Evolutionary conservation across 2,329 filamentous ascomycete genomes (phyloP).

Genomic region (Neocucurbitaria cava): DNA sequence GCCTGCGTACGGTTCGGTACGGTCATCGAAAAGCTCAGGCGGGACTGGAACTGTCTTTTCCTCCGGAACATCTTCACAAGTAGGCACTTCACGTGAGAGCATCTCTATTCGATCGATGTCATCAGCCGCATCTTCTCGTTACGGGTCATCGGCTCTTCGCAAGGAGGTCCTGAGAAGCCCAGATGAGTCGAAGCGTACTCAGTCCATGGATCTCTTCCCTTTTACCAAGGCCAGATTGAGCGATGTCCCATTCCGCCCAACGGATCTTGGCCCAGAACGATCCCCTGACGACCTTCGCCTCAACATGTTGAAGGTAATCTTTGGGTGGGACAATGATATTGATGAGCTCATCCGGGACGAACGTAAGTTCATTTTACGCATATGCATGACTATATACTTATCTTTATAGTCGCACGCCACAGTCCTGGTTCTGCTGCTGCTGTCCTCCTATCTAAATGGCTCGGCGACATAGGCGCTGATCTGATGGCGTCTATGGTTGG

Average conservation of each 20-base stretch:
- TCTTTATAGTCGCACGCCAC: constrained; percentile 68
- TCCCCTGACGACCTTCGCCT: constrained; percentile 76
- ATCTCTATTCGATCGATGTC: constrained; percentile 62
- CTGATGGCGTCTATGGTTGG: constrained; percentile 77
- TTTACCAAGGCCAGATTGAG: constrained; percentile 80
- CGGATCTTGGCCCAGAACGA: constrained; percentile 58
- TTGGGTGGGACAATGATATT: constrained; percentile 91
- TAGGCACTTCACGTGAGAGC: constrained; percentile 56
- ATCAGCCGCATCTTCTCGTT: constrained; percentile 56
- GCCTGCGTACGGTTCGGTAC: constrained; percentile 38
- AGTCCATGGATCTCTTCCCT: constrained; percentile 80
- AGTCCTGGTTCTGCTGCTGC: constrained; percentile 75
- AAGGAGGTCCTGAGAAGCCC: constrained; percentile 83
- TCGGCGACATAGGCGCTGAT: constrained; percentile 83
- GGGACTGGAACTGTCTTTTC: constrained; percentile 71
- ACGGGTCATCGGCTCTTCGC: constrained; percentile 72
- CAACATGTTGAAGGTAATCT: constrained; percentile 93
- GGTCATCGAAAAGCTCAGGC: constrained; percentile 41
- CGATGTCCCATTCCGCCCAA: constrained; percentile 81
- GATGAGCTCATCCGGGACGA: constrained; percentile 85
- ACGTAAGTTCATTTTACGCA: constrained; percentile 51
- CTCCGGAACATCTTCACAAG: constrained; percentile 64
- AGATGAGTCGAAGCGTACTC: constrained; percentile 65
- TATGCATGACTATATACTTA: constrained; percentile 14
- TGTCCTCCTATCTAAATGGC: constrained; percentile 89